phyloP scores from a whole-genome alignment of 2,329 filamentous ascomycete genomes.

The Phialophora expanda region DNA sequence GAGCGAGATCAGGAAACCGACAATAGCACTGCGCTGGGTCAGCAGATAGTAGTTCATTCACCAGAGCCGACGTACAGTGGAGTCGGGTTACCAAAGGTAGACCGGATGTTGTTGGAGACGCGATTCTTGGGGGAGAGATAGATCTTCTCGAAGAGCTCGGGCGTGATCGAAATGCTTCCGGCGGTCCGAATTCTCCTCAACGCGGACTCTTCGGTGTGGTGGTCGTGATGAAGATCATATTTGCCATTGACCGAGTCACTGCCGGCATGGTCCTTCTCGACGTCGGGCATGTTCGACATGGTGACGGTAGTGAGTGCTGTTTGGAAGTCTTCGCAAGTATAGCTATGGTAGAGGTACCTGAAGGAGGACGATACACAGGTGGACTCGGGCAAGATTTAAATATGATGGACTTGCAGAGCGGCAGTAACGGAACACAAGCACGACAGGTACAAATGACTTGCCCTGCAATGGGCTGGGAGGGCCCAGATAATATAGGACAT shows the following conservation, averaged over 20 bases:
- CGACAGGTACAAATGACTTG: constrained; percentile 4
- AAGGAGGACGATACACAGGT: not conserved
- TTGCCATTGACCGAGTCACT: constrained; percentile 38
- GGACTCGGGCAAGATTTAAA: constrained; percentile 16
- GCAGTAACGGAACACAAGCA: constrained; percentile 23
- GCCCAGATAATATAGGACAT: constrained; percentile 28
- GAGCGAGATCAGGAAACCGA: constrained; percentile 58
- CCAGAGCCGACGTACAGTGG: constrained; percentile 41
- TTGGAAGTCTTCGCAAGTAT: constrained; percentile 2
- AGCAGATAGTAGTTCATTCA: constrained; percentile 4
- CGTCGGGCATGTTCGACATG: constrained; percentile 36
- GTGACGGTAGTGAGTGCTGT: constrained; percentile 9
- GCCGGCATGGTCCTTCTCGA: constrained; percentile 40
- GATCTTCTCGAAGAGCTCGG: constrained; percentile 46
- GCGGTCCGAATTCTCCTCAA: constrained; percentile 56
- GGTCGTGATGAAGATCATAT: constrained; percentile 40
- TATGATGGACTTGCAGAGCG: constrained; percentile 8
- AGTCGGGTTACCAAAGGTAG: constrained; percentile 44
- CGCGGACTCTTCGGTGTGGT: constrained; percentile 43
- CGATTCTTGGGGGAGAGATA: constrained; percentile 46
- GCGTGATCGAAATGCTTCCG: constrained; percentile 52
- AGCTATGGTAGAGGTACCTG: constrained; percentile 10
- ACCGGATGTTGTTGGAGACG: constrained; percentile 42
- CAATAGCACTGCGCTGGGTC: constrained; percentile 31
- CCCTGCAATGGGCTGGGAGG: constrained; percentile 11